Base-by-base conservation (phyloP, 2,329 filamentous ascomycete species). In the Diaporthe citri region DNA sequence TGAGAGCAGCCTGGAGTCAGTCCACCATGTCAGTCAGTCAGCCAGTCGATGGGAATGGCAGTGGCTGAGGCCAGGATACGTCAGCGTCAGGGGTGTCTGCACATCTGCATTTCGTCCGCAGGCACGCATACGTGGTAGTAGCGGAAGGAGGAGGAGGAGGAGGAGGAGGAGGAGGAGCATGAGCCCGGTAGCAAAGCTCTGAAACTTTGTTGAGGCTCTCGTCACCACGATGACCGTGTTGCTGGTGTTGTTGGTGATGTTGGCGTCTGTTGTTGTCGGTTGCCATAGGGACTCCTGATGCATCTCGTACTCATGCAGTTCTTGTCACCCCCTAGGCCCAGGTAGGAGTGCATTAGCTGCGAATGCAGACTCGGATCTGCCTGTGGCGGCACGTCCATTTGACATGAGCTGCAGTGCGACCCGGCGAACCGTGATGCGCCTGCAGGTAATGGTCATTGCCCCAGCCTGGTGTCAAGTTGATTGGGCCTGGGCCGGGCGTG, bases 341-440 rank as follows among this genome's bases (percentile, higher is more conserved):
- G 59, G 34, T 31, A 62, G 59, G 62, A 71, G n/a, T 60, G 69
- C 69, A 59, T 71, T 71, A 71, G 69, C 69, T 71, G 55, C 69
- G 22, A 48, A 59, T 17, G 56, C 20, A 31, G 28, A 36, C n/a
- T 57, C 51, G 51, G 41, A 43, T 36, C 51, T 55, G 60, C 43
- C 43, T 43, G 62, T 67, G 46, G 62, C 62, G 46, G 62, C 62
- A 67, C 31, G 64, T 15, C 64, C 34, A 69, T 52, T 69, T 39
- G 31, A 43, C 41, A 66, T 39, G 46, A 52, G 41, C 69, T 71
- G 55, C 56, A 62, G 70, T 41, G 52, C 39, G n/a, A 52, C 57
- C 28, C 28, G 59, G 36, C 36, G 46, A 52, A 13, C 43, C 43
- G 51, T 66, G 62, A 36, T 51, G 70, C 28, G 25, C 15, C 57